Conservation (phyloP, 2,329 filamentous ascomycete species). For the Ophiocordyceps polyrhachis-furcata region DNA sequence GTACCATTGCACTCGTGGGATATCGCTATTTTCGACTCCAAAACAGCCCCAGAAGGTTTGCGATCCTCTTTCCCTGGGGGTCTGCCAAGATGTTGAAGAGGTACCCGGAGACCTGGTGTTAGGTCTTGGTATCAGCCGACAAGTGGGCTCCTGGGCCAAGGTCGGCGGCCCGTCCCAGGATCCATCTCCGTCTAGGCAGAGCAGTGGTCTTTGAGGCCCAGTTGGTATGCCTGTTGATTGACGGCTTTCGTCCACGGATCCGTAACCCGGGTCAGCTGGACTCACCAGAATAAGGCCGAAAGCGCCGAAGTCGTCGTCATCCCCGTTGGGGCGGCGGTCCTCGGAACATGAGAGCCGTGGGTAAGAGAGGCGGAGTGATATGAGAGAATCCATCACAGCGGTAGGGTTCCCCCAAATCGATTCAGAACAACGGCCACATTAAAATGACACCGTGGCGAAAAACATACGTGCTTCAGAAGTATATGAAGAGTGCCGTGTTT, state of each 20-base stretch:
- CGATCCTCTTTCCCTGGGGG: not conserved
- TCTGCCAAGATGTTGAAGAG: not conserved
- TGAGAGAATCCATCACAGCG: no score
- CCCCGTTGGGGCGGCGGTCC: no score
- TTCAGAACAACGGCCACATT: no score
- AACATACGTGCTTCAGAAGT: no score
- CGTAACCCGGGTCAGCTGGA: conserved; percentile 12
- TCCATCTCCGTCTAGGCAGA: conserved; percentile 2
- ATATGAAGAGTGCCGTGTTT: no score
- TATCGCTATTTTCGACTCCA: not conserved
- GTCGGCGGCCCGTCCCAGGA: conserved; percentile 1
- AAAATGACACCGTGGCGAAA: no score
- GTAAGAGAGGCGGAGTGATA: no score
- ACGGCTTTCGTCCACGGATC: conserved; percentile 7
- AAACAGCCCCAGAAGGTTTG: not conserved
- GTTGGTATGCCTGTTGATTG: not conserved
- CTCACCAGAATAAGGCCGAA: conserved; percentile 1
- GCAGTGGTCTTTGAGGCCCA: not conserved
- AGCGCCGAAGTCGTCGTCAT: no score
- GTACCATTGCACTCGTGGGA: not conserved
- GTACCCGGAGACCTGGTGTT: not conserved
- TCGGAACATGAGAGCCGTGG: no score
- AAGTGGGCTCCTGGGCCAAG: not conserved
- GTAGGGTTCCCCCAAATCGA: no score
- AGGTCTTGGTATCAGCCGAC: not conserved